These are phyloP conservation scores for Leccinum incarnatum DNA, from an alignment of 768 basidiomycete genomes.

Conservation along the genomic window DNA sequence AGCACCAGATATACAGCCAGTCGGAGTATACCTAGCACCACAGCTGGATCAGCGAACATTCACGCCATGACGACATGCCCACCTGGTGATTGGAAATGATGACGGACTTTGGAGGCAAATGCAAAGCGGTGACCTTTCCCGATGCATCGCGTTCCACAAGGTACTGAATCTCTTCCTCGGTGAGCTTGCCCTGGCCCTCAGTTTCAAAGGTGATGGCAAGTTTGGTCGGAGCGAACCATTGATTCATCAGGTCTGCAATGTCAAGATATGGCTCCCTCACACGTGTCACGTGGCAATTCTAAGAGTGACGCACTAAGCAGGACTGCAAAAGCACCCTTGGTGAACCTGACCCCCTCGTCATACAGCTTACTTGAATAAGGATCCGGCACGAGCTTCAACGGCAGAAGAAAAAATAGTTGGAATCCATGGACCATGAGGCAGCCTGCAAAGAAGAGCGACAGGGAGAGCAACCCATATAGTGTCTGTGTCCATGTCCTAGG, in stretches of 20 bases:
- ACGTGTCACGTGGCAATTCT: background rate
- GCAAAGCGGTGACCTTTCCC: slow-evolving; percentile 59
- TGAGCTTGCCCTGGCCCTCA: slow-evolving; percentile 62
- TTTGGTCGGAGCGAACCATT: slow-evolving; percentile 79
- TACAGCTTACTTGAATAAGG: slow-evolving; percentile 54
- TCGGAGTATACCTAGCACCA: slow-evolving; percentile 62
- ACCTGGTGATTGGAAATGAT: slow-evolving; percentile 95
- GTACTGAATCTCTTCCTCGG: slow-evolving; percentile 53
- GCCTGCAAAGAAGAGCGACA: slow-evolving; percentile 57
- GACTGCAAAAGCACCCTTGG: slow-evolving; percentile 78
- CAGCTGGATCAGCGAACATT: slow-evolving; percentile 3
- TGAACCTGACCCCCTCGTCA: slow-evolving; percentile 69
- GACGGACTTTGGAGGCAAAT: slow-evolving; percentile 76
- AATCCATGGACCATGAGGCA: slow-evolving; percentile 68
- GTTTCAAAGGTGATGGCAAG: slow-evolving; percentile 73
- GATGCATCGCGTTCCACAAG: slow-evolving; percentile 54
- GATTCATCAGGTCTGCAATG: slow-evolving; percentile 66
- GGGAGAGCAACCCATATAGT: slow-evolving; percentile 50
- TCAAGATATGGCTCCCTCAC: background rate
- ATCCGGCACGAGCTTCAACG: slow-evolving; percentile 65
- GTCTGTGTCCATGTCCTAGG: slow-evolving; percentile 51
- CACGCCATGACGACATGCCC: slow-evolving; percentile 11
- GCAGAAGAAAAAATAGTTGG: slow-evolving; percentile 70
- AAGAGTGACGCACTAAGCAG: slow-evolving; percentile 57
- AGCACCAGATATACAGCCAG: slow-evolving; percentile 88